A percentile compares a stretch with the other conserved stretches of the same genome.
Conservation (phyloP, 2,329 filamentous ascomycete species). For the Calonectria honghensis region DNA sequence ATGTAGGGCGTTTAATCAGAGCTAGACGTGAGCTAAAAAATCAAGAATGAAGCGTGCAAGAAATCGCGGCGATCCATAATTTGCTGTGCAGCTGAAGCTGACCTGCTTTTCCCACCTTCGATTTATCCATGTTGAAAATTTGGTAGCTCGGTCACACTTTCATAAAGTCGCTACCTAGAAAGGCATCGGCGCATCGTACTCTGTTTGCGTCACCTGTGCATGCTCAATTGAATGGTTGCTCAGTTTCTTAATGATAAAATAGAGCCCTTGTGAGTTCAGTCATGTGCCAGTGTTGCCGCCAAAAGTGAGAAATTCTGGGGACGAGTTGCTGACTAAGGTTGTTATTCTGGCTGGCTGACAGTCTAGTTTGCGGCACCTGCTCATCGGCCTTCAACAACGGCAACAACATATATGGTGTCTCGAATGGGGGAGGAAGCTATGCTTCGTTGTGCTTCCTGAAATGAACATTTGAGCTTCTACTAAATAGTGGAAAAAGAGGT, state of each 20-base stretch:
- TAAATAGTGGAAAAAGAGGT: background rate
- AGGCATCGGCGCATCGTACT: background rate
- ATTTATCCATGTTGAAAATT: constrained; percentile 52
- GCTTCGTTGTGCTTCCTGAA: background rate
- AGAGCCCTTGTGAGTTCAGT: constrained; percentile 11
- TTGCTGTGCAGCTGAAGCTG: background rate
- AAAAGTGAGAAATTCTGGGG: constrained; percentile 27
- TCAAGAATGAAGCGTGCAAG: background rate
- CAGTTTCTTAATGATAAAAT: background rate
- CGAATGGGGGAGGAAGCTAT: background rate
- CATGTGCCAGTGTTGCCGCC: background rate
- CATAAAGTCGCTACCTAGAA: background rate
- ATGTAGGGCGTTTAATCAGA: background rate
- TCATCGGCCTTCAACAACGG: background rate
- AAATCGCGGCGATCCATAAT: background rate
- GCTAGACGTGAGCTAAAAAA: background rate
- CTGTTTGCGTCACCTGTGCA: background rate
- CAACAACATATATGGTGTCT: background rate
- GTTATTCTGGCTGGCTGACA: background rate
- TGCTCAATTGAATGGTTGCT: background rate
- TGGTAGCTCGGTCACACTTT: constrained; percentile 20
- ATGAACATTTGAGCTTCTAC: background rate
- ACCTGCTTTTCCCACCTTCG: constrained; percentile 49
- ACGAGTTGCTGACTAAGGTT: constrained; percentile 35
- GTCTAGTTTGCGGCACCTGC: constrained; percentile 1